Evolutionary conservation across 2,329 filamentous ascomycete species (phyloP).

Genomic region (Penicillium paneum): DNA sequence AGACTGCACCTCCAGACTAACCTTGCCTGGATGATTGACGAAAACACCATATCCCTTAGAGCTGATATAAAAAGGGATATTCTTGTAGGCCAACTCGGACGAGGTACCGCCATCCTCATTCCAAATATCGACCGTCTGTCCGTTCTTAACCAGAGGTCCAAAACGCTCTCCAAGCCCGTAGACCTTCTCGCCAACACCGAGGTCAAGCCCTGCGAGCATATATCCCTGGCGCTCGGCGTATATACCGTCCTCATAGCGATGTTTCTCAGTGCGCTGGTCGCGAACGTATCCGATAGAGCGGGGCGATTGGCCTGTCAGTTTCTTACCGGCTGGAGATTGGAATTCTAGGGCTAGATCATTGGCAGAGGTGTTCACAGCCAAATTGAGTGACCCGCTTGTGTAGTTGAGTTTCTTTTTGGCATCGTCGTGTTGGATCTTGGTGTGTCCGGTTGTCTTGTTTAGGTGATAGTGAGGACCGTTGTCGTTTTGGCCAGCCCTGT

Average conservation of each 20-base stretch:
- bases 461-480: conserved; percentile 39
- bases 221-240: conserved; percentile 40
- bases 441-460: conserved; percentile 26
- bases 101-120: conserved; percentile 53
- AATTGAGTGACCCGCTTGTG: conserved; percentile 31
- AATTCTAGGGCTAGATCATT: conserved; percentile 37
- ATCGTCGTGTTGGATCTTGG: conserved; percentile 28
- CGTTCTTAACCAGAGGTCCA: conserved; percentile 72
- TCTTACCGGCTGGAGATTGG: conserved; percentile 23
- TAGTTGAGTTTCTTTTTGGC: conserved; percentile 28
- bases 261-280: conserved; percentile 33
- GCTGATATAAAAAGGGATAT: conserved; percentile 42
- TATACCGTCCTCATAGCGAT: conserved; percentile 34
- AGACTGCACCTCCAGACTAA: conserved; percentile 71
- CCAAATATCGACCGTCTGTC: conserved; percentile 65
- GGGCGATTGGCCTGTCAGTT: conserved; percentile 38
- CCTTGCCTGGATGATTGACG: conserved; percentile 65
- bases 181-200: conserved; percentile 59
- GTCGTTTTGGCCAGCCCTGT: conserved; percentile 36
- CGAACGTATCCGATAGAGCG: conserved; percentile 42
- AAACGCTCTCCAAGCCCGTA: conserved; percentile 75
- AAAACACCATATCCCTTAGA: conserved; percentile 75
- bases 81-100: conserved; percentile 42
- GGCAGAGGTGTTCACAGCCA: conserved; percentile 33
- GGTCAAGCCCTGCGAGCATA: conserved; percentile 40